Base-by-base conservation (phyloP, 768 basidiomycete genomes). In the Lactarius pseudohatsudake region DNA sequence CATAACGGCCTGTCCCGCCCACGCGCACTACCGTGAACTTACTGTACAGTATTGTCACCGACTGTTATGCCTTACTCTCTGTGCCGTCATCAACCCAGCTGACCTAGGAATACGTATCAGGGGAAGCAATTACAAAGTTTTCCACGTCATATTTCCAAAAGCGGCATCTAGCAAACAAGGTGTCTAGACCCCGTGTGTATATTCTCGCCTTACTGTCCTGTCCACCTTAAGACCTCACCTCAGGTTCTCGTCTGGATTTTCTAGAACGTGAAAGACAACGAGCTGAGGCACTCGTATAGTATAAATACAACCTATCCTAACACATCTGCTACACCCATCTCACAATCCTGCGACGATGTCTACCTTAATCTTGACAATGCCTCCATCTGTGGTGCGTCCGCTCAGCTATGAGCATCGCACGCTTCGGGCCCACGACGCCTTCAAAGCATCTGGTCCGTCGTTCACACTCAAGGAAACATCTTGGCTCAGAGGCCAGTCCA, bases 401-500 rank as follows among this genome's bases (percentile, higher is more conserved):
- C 50, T n/a, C 8, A 56, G 10, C 40, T 65, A 43, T n/a, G 64
- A 65, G 34, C 64, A 65, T 22, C 64, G 59, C 41, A 65, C 64
- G 13, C 64, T 65, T 45, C 54, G 64, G 1, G 59, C 59, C 2
- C 22, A 55, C 11, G 64, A 60, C 59, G 2, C 18, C 26, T 28
- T 61, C 53, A 65, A 57, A 8, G 59, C 54, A 6, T 13, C 41
- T 13, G 64, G 64, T 4, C 59, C 59, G 10, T 55, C 64, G 4
- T 56, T 61, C 41, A 53, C 53, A 22, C 59, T 65, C 41, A 36
- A 47, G 34, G 26, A 47, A 16, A 61, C 64, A 3, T 45, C 59
- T 4, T 65, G 64, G 64, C 54, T 61, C 38, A 60, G 64, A 41
- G 64, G 64, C 41, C 53, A 61, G 54, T 61, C 59, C 11, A 65